Evolutionary conservation across 352 stramenopile genomes (phyloP).

Genomic region (Phytophthora gonapodyides): DNA sequence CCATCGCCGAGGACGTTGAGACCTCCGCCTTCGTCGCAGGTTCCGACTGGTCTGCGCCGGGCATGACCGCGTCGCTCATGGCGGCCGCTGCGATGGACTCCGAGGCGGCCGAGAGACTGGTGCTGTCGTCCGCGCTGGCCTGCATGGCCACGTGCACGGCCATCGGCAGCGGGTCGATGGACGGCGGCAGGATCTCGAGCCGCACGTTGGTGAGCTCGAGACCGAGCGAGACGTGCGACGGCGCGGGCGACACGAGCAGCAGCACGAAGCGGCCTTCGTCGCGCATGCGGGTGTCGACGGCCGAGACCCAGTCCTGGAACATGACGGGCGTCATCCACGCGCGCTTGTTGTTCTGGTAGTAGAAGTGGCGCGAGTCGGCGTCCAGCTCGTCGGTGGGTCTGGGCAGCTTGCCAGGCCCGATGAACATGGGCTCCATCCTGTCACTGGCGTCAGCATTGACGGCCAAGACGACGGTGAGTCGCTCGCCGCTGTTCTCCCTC

Average conservation of each 20-base stretch:
- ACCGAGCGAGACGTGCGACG: constrained; percentile 52
- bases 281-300: constrained; percentile 54
- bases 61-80: constrained; percentile 19
- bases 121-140: constrained; percentile 41
- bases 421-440: constrained; percentile 60
- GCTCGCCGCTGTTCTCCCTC: constrained; percentile 28
- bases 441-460: constrained; percentile 61
- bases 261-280: constrained; percentile 49
- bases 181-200: constrained; percentile 50
- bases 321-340: constrained; percentile 66
- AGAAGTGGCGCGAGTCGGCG: constrained; percentile 35
- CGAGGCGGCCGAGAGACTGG: constrained; percentile 34
- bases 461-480: constrained; percentile 46
- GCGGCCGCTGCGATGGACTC: constrained; percentile 27
- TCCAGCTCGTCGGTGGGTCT: constrained; percentile 20
- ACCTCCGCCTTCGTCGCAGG: constrained; percentile 10
- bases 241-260: constrained; percentile 44
- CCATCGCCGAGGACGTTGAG: neutral
- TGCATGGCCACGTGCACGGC: constrained; percentile 52
- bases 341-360: constrained; percentile 59
- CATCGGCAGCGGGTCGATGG: constrained; percentile 44
- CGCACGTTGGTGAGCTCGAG: constrained; percentile 60
- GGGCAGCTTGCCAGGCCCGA: constrained; percentile 39
- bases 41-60: constrained; percentile 16
- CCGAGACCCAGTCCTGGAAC: constrained; percentile 60